Evolutionary conservation across 257 asterid genomes (phyloP).

Genomic region (Solanum bulbocastanum): DNA sequence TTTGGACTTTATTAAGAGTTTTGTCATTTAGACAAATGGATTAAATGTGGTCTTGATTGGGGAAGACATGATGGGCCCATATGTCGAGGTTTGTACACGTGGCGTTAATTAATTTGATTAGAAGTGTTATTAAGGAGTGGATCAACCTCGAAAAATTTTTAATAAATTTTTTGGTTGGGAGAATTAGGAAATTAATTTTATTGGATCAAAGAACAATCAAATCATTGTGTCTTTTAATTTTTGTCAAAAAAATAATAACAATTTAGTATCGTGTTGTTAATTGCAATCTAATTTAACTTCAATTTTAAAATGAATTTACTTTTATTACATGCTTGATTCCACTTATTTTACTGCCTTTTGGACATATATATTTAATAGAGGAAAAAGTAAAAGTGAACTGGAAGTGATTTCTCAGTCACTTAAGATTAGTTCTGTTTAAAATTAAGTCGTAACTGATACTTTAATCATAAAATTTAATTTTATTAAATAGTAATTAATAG

Average conservation of each 20-base stretch:
- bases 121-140: slow-evolving; percentile 3
- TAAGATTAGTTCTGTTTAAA: background rate
- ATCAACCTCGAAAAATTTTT: background rate
- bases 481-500: no score
- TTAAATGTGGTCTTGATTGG: slow-evolving; percentile 19
- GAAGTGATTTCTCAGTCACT: background rate
- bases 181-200: background rate
- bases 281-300: background rate
- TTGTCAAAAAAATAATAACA: background rate
- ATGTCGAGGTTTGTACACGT: slow-evolving; percentile 23
- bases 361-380: background rate
- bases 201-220: slow-evolving; percentile 21
- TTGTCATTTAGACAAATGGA: slow-evolving; percentile 2
- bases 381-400: background rate
- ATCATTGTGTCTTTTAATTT: slow-evolving; percentile 2
- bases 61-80: slow-evolving; percentile 57
- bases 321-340: background rate
- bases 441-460: background rate
- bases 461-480: background rate
- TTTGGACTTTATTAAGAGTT: slow-evolving; percentile 22
- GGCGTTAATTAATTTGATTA: background rate
- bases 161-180: background rate
- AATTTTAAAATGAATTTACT: background rate
- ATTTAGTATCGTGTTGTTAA: background rate
- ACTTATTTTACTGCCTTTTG: background rate